phyloP scores from a whole-genome alignment of 257 asterid species.

The Nicotiana sylvestris region DNA sequence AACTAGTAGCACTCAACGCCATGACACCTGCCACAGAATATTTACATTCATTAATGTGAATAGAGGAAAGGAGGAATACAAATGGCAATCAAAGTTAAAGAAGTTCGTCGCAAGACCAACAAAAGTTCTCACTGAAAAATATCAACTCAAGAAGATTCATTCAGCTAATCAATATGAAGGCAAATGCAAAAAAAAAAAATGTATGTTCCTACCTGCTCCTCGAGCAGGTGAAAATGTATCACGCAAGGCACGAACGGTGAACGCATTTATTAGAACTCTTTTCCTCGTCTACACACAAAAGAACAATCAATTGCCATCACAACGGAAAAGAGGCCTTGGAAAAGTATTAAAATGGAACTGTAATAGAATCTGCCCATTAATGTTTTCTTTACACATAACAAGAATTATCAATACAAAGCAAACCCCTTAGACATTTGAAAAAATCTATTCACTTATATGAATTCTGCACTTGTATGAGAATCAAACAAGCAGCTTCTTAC shows the following conservation, averaged over 20 bases:
- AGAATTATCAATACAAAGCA: background rate
- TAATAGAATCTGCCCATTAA: background rate
- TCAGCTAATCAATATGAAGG: background rate
- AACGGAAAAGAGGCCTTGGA: background rate
- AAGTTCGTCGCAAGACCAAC: background rate
- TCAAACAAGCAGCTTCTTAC: slow-evolving; percentile 50
- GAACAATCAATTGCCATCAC: background rate
- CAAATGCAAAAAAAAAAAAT: background rate
- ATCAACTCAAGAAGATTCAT: slow-evolving; percentile 18
- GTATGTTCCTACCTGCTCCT: slow-evolving; percentile 73
- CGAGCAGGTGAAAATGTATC: slow-evolving; percentile 97
- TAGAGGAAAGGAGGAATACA: background rate
- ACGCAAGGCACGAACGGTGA: slow-evolving; percentile 95
- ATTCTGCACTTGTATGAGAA: slow-evolving; percentile 11
- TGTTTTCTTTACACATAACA: background rate
- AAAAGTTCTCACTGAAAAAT: background rate
- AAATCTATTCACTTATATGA: background rate
- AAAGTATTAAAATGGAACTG: background rate
- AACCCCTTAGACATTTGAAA: background rate
- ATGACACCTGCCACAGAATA: slow-evolving; percentile 61
- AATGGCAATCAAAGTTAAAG: slow-evolving; percentile 11
- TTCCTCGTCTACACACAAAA: slow-evolving; percentile 77
- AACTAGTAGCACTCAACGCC: slow-evolving; percentile 90
- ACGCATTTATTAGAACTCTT: slow-evolving; percentile 93
- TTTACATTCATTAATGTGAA: slow-evolving; percentile 12